Base-by-base conservation (phyloP, 345 rosid species). In the Eucalyptus tenuipes region DNA sequence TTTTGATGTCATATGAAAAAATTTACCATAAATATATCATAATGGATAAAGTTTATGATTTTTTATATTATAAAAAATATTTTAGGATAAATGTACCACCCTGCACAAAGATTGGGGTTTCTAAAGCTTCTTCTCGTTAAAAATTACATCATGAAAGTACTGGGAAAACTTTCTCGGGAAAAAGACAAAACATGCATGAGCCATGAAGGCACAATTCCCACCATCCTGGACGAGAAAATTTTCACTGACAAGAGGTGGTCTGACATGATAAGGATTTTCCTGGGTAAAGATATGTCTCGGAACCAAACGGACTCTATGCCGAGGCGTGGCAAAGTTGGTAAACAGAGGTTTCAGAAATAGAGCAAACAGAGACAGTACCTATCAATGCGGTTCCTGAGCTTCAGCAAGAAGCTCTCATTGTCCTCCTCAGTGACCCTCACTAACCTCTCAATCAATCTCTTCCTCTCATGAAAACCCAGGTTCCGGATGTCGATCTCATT, bases 401-500 rank as follows among this genome's bases (percentile, higher is more conserved):
- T 88, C 85, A 86, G 49, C 29, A 90, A 85, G 91, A 94, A 91
- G 87, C 59, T 85, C 87, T 94, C 96, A 50, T 93, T 92, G 64
- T 93, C 94, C 64, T 88, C 90, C 40, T 92, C 93, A 2, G 93
- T 85, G 42, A 89, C 90, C 57, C 85, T 93, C 68, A 92, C 87
- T 87, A 94, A 71, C 50, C 92, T 91, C 79, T 91, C 94, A 10
- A 93, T 14, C 91, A 93, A 53, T 84, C 48, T 87, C 52, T 53
- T 88, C 86, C 92, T 92, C 87, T 93, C 94, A 9, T 88, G 90
- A 75, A 89, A 71, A 8, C 94, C 95, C 44, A 95, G 92, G 57
- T 89, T 59, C 14, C 82, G 16, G 10, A 94, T n/a, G 79, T 93
- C 92, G 48, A 95, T 87, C 88, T 94, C 94, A 12, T 33, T 52